A percentile compares a stretch with the other conserved stretches of the same genome.
Conservation (phyloP, 345 rosid genomes). For the Passiflora organensis region DNA sequence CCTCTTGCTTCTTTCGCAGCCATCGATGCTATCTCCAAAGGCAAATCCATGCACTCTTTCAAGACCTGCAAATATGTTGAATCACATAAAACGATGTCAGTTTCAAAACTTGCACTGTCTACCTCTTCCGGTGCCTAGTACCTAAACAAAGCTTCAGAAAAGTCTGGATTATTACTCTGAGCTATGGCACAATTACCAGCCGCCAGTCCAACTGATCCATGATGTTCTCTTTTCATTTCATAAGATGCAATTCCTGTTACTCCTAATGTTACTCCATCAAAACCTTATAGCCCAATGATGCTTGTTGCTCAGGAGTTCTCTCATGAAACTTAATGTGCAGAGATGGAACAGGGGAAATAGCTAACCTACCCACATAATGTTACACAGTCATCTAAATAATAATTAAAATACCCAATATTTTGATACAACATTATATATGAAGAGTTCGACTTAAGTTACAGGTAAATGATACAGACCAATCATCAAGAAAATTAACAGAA, state of each 20-base stretch:
- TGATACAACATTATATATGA: too few relatives aligned
- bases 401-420: background rate
- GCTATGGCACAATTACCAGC: conserved; percentile 87
- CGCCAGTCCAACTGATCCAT: conserved; percentile 80
- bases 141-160: conserved; percentile 66
- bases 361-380: conserved; percentile 39
- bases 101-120: background rate
- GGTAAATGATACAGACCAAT: too few relatives aligned
- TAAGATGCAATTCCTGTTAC: conserved; percentile 24
- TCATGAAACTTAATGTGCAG: conserved; percentile 73
- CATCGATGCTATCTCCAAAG: conserved; percentile 87
- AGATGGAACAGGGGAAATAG: conserved; percentile 78
- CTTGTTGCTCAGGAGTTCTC: conserved; percentile 83
- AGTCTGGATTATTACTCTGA: conserved; percentile 73
- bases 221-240: conserved; percentile 37
- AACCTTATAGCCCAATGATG: conserved; percentile 60
- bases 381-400: background rate
- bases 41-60: conserved; percentile 95
- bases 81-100: background rate
- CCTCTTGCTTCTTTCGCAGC: conserved; percentile 59
- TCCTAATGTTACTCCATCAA: conserved; percentile 27
- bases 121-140: conserved; percentile 92
- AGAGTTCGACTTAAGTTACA: too few relatives aligned
- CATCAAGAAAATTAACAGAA: too few relatives aligned
- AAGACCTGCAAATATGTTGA: conserved; percentile 48